phyloP scores from a whole-genome alignment of 2,329 filamentous ascomycete genomes.

The Lecanosticta acicola region DNA sequence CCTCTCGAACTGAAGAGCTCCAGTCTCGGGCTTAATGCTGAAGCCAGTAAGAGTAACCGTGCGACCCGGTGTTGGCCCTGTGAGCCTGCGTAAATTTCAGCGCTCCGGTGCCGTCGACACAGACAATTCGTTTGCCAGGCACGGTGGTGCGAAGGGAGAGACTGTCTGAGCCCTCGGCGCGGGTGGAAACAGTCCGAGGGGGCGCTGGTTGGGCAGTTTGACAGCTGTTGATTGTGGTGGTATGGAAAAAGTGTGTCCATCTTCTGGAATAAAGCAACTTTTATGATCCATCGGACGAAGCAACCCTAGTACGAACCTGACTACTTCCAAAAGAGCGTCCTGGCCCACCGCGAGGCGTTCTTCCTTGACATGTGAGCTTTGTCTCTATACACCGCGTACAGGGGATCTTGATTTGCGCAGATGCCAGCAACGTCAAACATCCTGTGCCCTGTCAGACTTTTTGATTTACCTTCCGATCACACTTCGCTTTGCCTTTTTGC shows the following conservation, averaged over 20 bases:
- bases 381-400: no score
- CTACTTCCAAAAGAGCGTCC: no score
- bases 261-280: no score
- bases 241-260: slow-evolving; percentile 18
- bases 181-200: slow-evolving; percentile 19
- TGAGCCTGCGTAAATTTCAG: slow-evolving; percentile 12
- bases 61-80: slow-evolving; percentile 1
- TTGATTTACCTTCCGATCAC: no score
- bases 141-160: slow-evolving; percentile 22
- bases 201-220: slow-evolving; percentile 5
- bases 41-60: not conserved
- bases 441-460: no score
- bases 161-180: slow-evolving; percentile 19
- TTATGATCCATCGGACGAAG: no score
- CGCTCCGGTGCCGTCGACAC: slow-evolving; percentile 17
- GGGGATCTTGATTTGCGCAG: no score
- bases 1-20: not conserved
- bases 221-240: slow-evolving; percentile 19
- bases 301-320: no score
- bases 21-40: not conserved
- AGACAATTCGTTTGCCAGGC: slow-evolving; percentile 30
- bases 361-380: no score
- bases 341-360: no score
- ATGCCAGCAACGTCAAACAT: no score
- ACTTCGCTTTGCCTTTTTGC: no score